Base-by-base conservation (phyloP, 2,329 filamentous ascomycete genomes). In the Tolypocladium nubicola region DNA sequence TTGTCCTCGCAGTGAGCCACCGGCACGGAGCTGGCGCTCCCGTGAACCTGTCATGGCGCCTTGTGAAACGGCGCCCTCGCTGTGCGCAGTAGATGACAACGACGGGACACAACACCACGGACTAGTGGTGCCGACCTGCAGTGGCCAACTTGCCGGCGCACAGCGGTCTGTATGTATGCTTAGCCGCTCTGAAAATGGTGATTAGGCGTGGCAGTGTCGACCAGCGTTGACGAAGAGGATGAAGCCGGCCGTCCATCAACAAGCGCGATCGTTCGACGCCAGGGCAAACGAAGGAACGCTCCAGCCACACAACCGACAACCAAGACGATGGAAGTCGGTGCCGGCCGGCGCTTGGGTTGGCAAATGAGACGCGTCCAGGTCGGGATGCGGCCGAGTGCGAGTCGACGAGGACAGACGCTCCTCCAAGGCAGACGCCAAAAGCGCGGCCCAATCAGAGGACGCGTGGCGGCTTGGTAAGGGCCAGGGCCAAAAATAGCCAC, bases 401-500 rank as follows among this genome's bases (percentile, higher is more conserved):
- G 35, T 16, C 21, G 37, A 23, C n/a, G 11, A 23, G 23, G 39
- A 40, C 9, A 11, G 23, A 30, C 45, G 38, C 19, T 23, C 16
- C 14, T n/a, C 45, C 54, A 41, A 37, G 37, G 26, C 37, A 52
- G 47, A 39, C 55, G 40, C 23, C 21, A 26, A 52, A 54, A 6
- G 52, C 50, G 50, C 54, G 30, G 41, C 11, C 54, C 54, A 55
- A 55, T 55, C 21, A 35, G 35, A 16, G 41, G 56, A 11, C 40
- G 56, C 52, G 43, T 53, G 52, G 56, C 56, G 56, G 52, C 56
- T 57, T 54, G 52, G 40, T 53, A 57, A 53, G 56, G n/a, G 21
- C 23, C 2, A 19, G 9, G 39, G 35, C 50, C 56, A 38, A 54
- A 57, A 57, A 57, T 54, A 54, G 52, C 33, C 41, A 50, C 56